A percentile compares a stretch with the other conserved stretches of the same genome.
Conservation (phyloP, 169 alveolate genomes). For the Cryptosporidium ryanae region DNA sequence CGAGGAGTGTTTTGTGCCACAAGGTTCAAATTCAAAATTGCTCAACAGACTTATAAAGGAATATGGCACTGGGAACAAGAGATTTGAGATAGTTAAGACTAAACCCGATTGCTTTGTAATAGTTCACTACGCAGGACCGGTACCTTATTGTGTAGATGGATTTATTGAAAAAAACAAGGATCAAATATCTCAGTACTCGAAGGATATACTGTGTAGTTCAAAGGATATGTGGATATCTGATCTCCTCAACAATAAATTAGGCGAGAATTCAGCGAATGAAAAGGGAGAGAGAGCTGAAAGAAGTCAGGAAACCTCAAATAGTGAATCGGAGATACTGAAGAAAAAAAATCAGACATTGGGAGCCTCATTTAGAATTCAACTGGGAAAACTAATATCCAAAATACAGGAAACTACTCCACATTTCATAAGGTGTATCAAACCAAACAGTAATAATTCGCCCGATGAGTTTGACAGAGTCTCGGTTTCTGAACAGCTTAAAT, state of each 20-base stretch:
- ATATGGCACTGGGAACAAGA: constrained; percentile 76
- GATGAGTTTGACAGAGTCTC: constrained; percentile 88
- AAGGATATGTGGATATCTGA: constrained; percentile 63
- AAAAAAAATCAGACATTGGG: constrained; percentile 86
- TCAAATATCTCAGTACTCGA: constrained; percentile 82
- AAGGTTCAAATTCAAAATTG: constrained; percentile 88
- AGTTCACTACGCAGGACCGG: constrained; percentile 97
- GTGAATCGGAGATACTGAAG: not conserved
- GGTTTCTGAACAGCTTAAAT: constrained; percentile 90
- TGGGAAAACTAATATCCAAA: constrained; percentile 88
- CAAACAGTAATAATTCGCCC: constrained; percentile 89
- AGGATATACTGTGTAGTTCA: constrained; percentile 39
- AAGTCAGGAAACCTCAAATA: not conserved
- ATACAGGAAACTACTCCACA: constrained; percentile 91
- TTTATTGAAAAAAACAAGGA: constrained; percentile 96
- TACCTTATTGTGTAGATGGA: constrained; percentile 91
- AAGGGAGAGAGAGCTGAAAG: not conserved
- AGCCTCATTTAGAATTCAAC: constrained; percentile 91
- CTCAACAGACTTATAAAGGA: constrained; percentile 84
- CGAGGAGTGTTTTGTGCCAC: constrained; percentile 92
- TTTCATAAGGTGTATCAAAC: constrained; percentile 95
- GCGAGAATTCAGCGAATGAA: constrained; percentile 16
- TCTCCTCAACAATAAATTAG: constrained; percentile 76
- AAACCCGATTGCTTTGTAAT: constrained; percentile 87
- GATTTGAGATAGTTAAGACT: constrained; percentile 85